Percentiles rank a stretch among this genome's conserved stretches.
Evolutionary conservation across 371 early-diverging fungal species (phyloP).

Genomic region (Zychaea mexicana): DNA sequence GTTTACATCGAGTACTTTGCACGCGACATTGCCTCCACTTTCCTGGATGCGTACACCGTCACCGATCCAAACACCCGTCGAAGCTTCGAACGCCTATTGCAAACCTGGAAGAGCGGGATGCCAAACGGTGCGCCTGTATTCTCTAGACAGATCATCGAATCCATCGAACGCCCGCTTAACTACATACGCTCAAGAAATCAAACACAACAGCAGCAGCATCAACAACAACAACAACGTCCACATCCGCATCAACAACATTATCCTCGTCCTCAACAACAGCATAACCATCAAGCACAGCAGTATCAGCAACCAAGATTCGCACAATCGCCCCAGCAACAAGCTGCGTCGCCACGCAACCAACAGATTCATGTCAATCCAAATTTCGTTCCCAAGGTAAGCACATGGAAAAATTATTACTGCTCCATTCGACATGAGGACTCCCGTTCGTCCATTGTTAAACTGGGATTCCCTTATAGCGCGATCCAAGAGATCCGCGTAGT

Average conservation of each 20-base stretch:
- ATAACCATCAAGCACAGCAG: not conserved
- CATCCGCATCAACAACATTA: not conserved
- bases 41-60: conserved; percentile 72
- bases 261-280: not conserved
- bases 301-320: not conserved
- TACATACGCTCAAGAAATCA: conserved; percentile 37
- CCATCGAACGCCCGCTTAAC: conserved; percentile 58
- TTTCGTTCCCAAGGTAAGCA: conserved; percentile 56
- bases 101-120: conserved; percentile 82
- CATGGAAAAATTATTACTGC: not conserved
- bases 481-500: conserved; percentile 15
- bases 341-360: conserved; percentile 20
- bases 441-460: no score
- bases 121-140: conserved; percentile 66
- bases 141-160: conserved; percentile 52
- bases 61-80: conserved; percentile 62
- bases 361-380: conserved; percentile 68
- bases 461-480: no score
- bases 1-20: conserved; percentile 73
- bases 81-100: conserved; percentile 75
- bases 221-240: conserved; percentile 14
- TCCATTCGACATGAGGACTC: no score
- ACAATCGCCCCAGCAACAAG: not conserved
- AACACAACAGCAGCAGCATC: conserved; percentile 1
- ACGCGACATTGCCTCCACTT: conserved; percentile 68